These are phyloP conservation scores for Phlebiopsis flavidoalba DNA, from an alignment of 768 basidiomycete genomes.

Conservation along the genomic window DNA sequence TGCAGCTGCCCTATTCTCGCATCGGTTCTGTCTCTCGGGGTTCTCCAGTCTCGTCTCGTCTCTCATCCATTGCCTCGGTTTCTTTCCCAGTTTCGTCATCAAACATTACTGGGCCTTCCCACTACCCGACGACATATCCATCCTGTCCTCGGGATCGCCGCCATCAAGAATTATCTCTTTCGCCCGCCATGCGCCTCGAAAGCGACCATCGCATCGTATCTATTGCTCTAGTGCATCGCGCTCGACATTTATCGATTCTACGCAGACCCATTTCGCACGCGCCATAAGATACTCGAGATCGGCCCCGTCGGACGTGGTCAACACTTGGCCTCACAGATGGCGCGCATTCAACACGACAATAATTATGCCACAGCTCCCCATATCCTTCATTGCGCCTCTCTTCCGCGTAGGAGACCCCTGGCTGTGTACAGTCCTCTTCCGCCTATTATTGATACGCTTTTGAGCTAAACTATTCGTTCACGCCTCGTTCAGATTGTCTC, in stretches of 20 bases:
- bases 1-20: conserved; percentile 27
- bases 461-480: conserved; percentile 27
- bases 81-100: conserved; percentile 16
- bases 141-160: conserved; percentile 49
- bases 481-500: conserved; percentile 26
- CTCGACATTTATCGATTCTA: conserved; percentile 18
- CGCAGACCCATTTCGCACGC: conserved; percentile 3
- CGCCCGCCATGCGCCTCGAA: conserved; percentile 17
- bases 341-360: neutral
- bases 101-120: conserved; percentile 19
- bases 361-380: neutral
- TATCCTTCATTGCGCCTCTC: conserved; percentile 3
- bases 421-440: conserved; percentile 32
- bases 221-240: conserved; percentile 24
- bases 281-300: neutral
- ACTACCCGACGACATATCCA: conserved; percentile 54
- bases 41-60: conserved; percentile 9
- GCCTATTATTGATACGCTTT: conserved; percentile 32
- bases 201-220: conserved; percentile 29
- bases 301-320: too few relatives aligned
- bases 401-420: conserved; percentile 11
- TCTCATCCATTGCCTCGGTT: conserved; percentile 15
- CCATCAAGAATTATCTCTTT: conserved; percentile 19
- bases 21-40: conserved; percentile 19
- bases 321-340: conserved; percentile 10